Conservation (phyloP, 148 eudicot species). For the Rhododendron simsii region DNA sequence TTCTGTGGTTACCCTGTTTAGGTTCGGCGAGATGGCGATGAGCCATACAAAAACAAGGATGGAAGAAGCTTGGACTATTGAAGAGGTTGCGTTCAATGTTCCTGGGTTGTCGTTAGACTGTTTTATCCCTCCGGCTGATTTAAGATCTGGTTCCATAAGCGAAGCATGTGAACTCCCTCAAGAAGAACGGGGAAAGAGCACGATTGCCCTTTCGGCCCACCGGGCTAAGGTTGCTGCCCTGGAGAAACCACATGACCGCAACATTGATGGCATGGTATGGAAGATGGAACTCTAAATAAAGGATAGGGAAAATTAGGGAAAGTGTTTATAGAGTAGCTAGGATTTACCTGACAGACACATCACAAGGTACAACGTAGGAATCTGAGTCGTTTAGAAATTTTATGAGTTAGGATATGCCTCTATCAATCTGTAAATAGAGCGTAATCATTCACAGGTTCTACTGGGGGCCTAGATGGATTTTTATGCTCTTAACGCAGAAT, state of each 20-base stretch:
- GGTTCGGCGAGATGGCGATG: slow-evolving; percentile 55
- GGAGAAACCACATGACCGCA: slow-evolving; percentile 21
- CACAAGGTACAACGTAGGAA: slow-evolving; percentile 15
- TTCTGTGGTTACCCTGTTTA: slow-evolving; percentile 51
- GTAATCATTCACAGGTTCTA: slow-evolving; percentile 24
- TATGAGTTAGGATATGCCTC: slow-evolving; percentile 12
- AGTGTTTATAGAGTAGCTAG: slow-evolving; percentile 34
- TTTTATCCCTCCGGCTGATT: slow-evolving; percentile 54
- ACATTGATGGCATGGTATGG: slow-evolving; percentile 23
- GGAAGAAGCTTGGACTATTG: slow-evolving; percentile 63
- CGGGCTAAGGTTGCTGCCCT: slow-evolving; percentile 43
- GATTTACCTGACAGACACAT: slow-evolving; percentile 28
- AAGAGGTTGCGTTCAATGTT: slow-evolving; percentile 55
- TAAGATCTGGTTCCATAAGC: slow-evolving; percentile 34
- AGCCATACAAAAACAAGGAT: slow-evolving; percentile 55
- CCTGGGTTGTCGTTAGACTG: slow-evolving; percentile 53
- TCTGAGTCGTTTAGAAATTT: slow-evolving; percentile 10
- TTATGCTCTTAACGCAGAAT: slow-evolving; percentile 26
- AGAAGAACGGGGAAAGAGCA: slow-evolving; percentile 30
- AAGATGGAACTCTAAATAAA: slow-evolving; percentile 31
- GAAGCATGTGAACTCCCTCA: slow-evolving; percentile 38
- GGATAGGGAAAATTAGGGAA: slow-evolving; percentile 13
- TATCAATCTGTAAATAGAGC: slow-evolving; percentile 24
- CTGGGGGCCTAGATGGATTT: slow-evolving; percentile 21
- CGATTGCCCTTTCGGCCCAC: slow-evolving; percentile 20